Conservation (phyloP, 1,139 yeast genomes). For the Debaryomyces sp. region DNA sequence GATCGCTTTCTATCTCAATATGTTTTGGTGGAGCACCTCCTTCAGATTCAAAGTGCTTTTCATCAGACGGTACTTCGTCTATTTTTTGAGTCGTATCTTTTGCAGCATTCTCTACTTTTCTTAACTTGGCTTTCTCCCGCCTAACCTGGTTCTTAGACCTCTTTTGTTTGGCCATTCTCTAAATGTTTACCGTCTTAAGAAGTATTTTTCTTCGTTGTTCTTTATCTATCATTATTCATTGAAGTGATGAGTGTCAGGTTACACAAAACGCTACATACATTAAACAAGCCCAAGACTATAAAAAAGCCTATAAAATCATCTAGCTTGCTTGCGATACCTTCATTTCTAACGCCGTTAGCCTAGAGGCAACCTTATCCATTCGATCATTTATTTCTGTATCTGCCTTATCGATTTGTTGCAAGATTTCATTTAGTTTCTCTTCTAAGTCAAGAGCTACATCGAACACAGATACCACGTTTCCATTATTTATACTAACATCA, state of each 20-base stretch:
- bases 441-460: conserved; percentile 57
- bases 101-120: conserved; percentile 36
- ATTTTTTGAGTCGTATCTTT: background rate
- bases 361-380: conserved; percentile 27
- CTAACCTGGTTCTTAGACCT: conserved; percentile 65
- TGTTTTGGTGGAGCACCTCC: background rate
- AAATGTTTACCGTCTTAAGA: background rate
- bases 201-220: background rate
- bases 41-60: conserved; percentile 3
- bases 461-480: conserved; percentile 37
- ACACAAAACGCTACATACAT: conserved; percentile 5
- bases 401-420: conserved; percentile 27
- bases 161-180: conserved; percentile 25
- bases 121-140: conserved; percentile 58
- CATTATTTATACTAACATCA: conserved; percentile 8
- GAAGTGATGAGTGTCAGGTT: conserved; percentile 5
- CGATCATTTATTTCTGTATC: conserved; percentile 33
- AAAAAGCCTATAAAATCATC: background rate
- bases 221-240: conserved; percentile 2
- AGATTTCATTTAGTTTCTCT: conserved; percentile 35
- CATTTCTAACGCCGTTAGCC: conserved; percentile 22
- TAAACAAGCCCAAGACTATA: background rate
- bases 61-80: background rate
- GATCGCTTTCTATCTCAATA: conserved; percentile 17
- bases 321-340: conserved; percentile 9